phyloP scores from a whole-genome alignment of 164 flowering plant genomes.

The Liquidambar formosana region DNA sequence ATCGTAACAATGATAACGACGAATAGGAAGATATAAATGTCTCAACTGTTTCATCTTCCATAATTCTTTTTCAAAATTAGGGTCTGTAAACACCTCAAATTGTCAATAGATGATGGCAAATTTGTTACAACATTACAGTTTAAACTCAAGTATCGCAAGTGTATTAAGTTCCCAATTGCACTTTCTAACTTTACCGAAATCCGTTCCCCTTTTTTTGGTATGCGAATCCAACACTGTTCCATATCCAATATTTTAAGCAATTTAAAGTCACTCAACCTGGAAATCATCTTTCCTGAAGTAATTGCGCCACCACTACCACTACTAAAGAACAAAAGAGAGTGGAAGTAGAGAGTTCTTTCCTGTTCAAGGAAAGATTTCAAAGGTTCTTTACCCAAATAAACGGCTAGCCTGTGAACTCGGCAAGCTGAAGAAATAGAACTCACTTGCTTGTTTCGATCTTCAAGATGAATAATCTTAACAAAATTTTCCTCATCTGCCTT shows the following conservation, averaged over 20 bases:
- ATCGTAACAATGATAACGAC: no score
- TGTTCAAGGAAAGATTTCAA: neutral
- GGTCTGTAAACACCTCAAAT: constrained; percentile 17
- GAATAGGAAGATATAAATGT: constrained; percentile 9
- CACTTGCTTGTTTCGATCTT: neutral
- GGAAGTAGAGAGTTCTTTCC: constrained; percentile 1
- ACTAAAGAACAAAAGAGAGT: constrained; percentile 8
- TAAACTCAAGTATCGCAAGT: constrained; percentile 24
- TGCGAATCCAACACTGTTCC: neutral
- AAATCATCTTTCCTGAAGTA: neutral
- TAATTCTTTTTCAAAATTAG: constrained; percentile 14
- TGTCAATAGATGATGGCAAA: constrained; percentile 19
- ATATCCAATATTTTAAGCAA: constrained; percentile 20
- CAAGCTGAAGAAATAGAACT: neutral
- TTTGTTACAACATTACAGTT: no score
- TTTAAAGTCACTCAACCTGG: neutral
- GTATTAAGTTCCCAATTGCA: constrained; percentile 18
- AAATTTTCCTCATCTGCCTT: constrained; percentile 28
- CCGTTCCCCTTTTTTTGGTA: no score
- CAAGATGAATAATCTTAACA: neutral
- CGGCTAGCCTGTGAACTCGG: constrained; percentile 15
- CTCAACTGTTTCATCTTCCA: constrained; percentile 23
- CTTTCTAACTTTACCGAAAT: neutral
- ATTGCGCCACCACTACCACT: neutral
- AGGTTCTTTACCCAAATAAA: neutral